phyloP scores from a whole-genome alignment of 2,329 filamentous ascomycete genomes.

The Colletotrichum eleusines region DNA sequence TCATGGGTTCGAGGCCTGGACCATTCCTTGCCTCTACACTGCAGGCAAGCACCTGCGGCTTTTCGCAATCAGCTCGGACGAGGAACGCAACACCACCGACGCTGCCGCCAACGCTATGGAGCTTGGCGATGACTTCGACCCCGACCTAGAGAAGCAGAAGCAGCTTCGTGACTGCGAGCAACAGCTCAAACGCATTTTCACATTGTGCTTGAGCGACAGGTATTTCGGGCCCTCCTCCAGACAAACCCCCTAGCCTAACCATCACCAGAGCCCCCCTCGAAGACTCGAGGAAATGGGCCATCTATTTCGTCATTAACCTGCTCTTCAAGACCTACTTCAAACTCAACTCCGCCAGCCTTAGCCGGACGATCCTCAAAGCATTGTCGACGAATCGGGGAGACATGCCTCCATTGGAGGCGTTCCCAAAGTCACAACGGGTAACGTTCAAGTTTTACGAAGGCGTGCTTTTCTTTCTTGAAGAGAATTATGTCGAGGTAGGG shows the following conservation, averaged over 20 bases:
- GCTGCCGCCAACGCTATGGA: slow-evolving; percentile 55
- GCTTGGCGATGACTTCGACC: slow-evolving; percentile 82
- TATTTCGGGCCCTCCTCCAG: slow-evolving; percentile 52
- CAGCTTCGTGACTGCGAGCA: slow-evolving; percentile 92
- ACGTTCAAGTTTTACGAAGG: slow-evolving; percentile 98
- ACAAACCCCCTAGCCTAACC: slow-evolving; percentile 41
- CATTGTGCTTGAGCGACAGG: slow-evolving; percentile 90
- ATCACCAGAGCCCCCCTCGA: slow-evolving; percentile 77
- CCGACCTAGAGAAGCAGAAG: slow-evolving; percentile 81
- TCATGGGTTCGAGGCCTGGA: slow-evolving; percentile 86
- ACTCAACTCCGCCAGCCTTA: slow-evolving; percentile 89
- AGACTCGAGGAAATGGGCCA: slow-evolving; percentile 96
- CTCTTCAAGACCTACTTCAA: slow-evolving; percentile 99
- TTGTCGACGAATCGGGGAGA: slow-evolving; percentile 82
- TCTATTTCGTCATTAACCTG: slow-evolving; percentile 94
- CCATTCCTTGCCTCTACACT: slow-evolving; percentile 89
- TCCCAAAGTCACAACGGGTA: slow-evolving; percentile 90
- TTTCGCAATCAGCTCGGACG: slow-evolving; percentile 92
- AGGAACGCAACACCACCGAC: slow-evolving; percentile 63
- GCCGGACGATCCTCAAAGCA: slow-evolving; percentile 88
- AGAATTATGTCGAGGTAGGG: slow-evolving; percentile 84
- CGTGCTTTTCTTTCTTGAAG: slow-evolving; percentile 92
- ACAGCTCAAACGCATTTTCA: slow-evolving; percentile 92
- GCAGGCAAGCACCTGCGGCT: slow-evolving; percentile 87
- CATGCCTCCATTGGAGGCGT: slow-evolving; percentile 82